Percentiles rank a stretch among this genome's conserved stretches.
Evolutionary conservation across 1,284 basidiomycete species (phyloP).

Genomic region (Quambalaria eucalypti): DNA sequence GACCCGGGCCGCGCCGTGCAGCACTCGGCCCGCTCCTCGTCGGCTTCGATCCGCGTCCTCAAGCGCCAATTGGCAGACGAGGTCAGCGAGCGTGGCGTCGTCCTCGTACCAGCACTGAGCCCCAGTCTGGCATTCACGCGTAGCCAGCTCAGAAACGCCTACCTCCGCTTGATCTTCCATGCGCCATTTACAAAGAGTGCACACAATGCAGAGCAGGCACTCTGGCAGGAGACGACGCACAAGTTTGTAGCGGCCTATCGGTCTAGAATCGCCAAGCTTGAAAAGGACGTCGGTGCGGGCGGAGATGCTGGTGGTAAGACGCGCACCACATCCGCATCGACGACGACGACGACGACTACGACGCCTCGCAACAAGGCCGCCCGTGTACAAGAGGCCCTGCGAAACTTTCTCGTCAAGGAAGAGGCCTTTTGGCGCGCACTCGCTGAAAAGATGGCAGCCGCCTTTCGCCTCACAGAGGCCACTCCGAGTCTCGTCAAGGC

Average conservation of each 20-base stretch:
- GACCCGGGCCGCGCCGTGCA: no score
- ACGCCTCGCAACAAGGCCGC: neutral
- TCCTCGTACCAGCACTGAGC: neutral
- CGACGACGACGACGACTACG: constrained; percentile 14
- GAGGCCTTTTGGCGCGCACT: constrained; percentile 35
- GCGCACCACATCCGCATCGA: constrained; percentile 2
- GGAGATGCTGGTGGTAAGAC: no score
- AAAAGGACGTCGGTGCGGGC: constrained; percentile 11
- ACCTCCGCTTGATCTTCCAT: constrained; percentile 38
- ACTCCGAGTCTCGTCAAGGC: constrained; percentile 12
- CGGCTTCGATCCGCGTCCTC: neutral
- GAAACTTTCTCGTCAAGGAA: constrained; percentile 32
- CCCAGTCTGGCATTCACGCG: constrained; percentile 1
- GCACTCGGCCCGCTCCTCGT: neutral
- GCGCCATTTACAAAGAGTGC: constrained; percentile 32
- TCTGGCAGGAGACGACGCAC: constrained; percentile 44
- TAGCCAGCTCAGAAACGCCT: constrained; percentile 29
- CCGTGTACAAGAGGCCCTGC: constrained; percentile 12
- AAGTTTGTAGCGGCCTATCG: constrained; percentile 29
- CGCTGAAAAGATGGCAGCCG: constrained; percentile 24
- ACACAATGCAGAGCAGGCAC: constrained; percentile 22
- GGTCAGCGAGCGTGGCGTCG: neutral
- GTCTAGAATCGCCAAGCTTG: constrained; percentile 18
- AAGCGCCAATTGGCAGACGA: neutral
- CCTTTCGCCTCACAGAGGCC: constrained; percentile 34